Base-by-base conservation (phyloP, 1,139 yeast species). In the Keqinozyma sinolaborantium region DNA sequence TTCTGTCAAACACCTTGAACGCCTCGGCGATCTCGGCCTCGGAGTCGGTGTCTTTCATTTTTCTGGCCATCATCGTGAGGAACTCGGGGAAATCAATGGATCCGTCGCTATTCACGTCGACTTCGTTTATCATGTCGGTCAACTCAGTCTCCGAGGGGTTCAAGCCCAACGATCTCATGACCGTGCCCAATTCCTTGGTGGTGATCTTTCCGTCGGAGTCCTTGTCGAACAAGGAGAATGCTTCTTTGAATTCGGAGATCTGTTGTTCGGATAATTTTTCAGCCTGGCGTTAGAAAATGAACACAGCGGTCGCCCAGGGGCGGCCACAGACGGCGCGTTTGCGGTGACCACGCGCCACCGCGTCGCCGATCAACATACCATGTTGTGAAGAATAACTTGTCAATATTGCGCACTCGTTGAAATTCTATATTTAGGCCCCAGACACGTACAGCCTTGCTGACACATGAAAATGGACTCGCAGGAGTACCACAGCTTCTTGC, bases 11-110 rank as follows among this genome's bases (percentile, higher is more conserved):
- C 29, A 92, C 98, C 64, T 90, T 90, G 73, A 92, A 92, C 11
- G 98, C 98, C 65, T 92, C 98, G 44, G 94, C 79, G 48, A 92
- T 82, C 61, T 92, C 98, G 47, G 95, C 97, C 61, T 92, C 97
- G 21, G 94, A 82, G 59, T 92, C 98, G 39, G 95, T 87, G 52
- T 92, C 96, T 65, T 84, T 85, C 80, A 92, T 83, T 58, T 92
- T 95, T 65, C 98, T 83, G 20, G 97, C 95, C 87, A 80, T 80
- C 85, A 80, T 79, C 46, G 86, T 79, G 56, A 80, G 70, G 51
- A 80, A 80, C 59, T 83, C 92, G 47, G 90, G 83, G 68, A 90
- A 90, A 60, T 90, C 97, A 52, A 92, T 88, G 46, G 87, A 80
- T 27, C 96, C 96, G 62, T 90, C 95, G 47, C 92, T 90, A 64